Evolutionary conservation across 2,329 filamentous ascomycete genomes (phyloP).

Genomic region (Didymella sp.): DNA sequence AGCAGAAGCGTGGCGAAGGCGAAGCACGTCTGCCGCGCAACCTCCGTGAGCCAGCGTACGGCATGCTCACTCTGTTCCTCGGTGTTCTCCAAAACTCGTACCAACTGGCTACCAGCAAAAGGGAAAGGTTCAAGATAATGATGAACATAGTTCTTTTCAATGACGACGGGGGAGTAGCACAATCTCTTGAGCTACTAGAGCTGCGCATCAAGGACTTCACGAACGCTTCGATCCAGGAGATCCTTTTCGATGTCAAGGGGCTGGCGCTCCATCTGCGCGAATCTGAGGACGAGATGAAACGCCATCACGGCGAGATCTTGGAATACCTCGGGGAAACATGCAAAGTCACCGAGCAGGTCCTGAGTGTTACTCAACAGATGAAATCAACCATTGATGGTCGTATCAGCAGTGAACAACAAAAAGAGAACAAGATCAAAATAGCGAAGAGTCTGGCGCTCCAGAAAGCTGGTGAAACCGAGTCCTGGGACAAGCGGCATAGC

Average conservation of each 20-base stretch:
- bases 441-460: background rate
- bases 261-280: background rate
- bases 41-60: constrained; percentile 2
- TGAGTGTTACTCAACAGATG: constrained; percentile 14
- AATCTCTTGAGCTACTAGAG: constrained; percentile 16
- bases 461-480: background rate
- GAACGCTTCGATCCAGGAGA: background rate
- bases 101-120: constrained; percentile 22
- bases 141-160: constrained; percentile 21
- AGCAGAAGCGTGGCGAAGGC: background rate
- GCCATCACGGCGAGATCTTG: background rate
- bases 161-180: constrained; percentile 13
- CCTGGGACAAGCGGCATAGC: constrained; percentile 1
- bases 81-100: constrained; percentile 17
- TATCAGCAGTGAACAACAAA: constrained; percentile 15
- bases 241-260: constrained; percentile 1
- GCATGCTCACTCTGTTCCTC: constrained; percentile 1
- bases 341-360: constrained; percentile 7
- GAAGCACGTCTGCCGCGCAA: background rate
- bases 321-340: background rate
- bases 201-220: constrained; percentile 5
- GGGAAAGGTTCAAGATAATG: constrained; percentile 20
- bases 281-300: background rate
- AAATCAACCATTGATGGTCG: constrained; percentile 17
- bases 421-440: constrained; percentile 12